phyloP scores from a whole-genome alignment of 306 rosid genomes.

The Adenanthera pavonina region DNA sequence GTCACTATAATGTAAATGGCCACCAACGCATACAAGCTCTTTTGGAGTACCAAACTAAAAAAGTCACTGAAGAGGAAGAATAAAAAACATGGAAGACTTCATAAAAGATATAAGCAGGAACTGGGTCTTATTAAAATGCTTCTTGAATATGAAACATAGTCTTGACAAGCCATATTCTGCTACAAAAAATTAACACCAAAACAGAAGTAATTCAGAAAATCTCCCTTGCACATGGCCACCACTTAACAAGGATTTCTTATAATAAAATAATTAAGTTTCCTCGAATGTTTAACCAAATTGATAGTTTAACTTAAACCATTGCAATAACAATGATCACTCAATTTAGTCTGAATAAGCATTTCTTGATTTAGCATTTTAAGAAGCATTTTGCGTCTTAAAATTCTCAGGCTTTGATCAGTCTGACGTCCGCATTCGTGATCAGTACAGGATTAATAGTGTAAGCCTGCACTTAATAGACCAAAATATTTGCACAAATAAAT shows the following conservation, averaged over 20 bases:
- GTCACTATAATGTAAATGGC: slow-evolving; percentile 7
- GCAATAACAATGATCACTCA: not conserved
- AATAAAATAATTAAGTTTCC: slow-evolving; percentile 15
- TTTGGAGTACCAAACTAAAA: not conserved
- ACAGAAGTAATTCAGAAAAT: slow-evolving; percentile 15
- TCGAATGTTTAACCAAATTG: slow-evolving; percentile 23
- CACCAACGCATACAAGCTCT: not conserved
- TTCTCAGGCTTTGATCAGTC: slow-evolving; percentile 16
- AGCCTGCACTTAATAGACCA: slow-evolving; percentile 6
- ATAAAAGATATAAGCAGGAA: slow-evolving; percentile 16
- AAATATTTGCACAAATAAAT: not conserved
- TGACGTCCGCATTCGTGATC: slow-evolving; percentile 18
- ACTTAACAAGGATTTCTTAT: not conserved
- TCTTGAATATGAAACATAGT: not conserved
- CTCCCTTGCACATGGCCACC: slow-evolving; percentile 8
- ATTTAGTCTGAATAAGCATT: not conserved
- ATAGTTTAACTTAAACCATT: not conserved
- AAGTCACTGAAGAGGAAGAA: not conserved
- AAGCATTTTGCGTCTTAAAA: slow-evolving; percentile 14
- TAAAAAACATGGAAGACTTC: not conserved
- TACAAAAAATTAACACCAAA: not conserved
- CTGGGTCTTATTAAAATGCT: not conserved
- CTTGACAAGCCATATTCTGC: not conserved
- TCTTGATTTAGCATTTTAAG: slow-evolving; percentile 7
- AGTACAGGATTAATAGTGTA: slow-evolving; percentile 4